Evolutionary conservation across 106 monocot species (phyloP).

Genomic region (Allium fistulosum): DNA sequence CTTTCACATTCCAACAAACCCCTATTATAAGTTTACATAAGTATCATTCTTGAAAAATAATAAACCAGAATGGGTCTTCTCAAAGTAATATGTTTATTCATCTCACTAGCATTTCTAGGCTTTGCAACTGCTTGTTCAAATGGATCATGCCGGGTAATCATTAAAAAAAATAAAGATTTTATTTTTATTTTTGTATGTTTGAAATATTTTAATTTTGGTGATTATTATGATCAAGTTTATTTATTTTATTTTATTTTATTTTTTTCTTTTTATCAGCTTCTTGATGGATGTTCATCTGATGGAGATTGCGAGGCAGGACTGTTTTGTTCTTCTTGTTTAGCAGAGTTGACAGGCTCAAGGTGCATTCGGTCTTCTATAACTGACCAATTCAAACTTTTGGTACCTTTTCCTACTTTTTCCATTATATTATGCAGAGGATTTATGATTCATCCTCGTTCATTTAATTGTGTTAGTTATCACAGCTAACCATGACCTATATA

Average conservation of each 20-base stretch:
- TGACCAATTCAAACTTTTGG: slow-evolving; percentile 32
- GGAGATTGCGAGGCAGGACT: slow-evolving; percentile 43
- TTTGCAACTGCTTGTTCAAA: slow-evolving; percentile 22
- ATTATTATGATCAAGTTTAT: too few species aligned
- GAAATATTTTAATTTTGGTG: too few species aligned
- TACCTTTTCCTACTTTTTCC: slow-evolving; percentile 8
- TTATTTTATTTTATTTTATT: not conserved
- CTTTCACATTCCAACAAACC: not conserved
- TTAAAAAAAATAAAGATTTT: too few species aligned
- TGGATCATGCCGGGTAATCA: slow-evolving; percentile 25
- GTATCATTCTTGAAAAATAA: not conserved
- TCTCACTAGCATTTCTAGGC: slow-evolving; percentile 6
- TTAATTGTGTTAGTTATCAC: not conserved
- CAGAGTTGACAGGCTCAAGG: slow-evolving; percentile 24
- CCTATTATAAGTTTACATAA: not conserved
- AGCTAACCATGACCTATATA: too few species aligned
- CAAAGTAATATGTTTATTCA: not conserved
- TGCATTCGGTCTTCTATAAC: slow-evolving; percentile 33
- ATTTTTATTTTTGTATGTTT: too few species aligned
- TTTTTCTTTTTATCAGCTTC: slow-evolving; percentile 8
- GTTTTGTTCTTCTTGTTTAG: slow-evolving; percentile 40
- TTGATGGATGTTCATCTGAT: slow-evolving; percentile 27
- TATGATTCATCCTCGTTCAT: not conserved
- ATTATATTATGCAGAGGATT: too few species aligned
- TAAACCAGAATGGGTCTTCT: slow-evolving; percentile 12